Conservation (phyloP, 2,329 filamentous ascomycete genomes). For the Bipolaris bicolor region DNA sequence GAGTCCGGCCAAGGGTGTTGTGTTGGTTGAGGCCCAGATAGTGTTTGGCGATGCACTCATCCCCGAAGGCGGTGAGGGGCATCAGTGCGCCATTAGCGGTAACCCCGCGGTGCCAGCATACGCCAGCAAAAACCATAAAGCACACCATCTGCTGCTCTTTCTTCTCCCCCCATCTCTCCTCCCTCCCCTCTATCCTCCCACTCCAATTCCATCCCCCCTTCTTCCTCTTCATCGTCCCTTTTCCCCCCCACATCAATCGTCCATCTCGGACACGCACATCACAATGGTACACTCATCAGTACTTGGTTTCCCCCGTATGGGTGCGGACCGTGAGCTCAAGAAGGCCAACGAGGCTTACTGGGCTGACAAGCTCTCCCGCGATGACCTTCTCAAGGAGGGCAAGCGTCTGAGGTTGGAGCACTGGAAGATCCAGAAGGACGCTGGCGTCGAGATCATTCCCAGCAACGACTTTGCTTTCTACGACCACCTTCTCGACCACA, state of each 20-base stretch:
- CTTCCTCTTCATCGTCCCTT: background rate
- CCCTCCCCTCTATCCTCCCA: conserved; percentile 5
- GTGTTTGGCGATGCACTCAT: background rate
- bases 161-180: conserved; percentile 3
- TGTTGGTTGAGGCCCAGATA: background rate
- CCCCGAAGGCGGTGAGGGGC: conserved; percentile 10
- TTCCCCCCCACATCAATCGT: conserved; percentile 14
- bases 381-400: conserved; percentile 89
- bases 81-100: conserved; percentile 5
- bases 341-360: conserved; percentile 99
- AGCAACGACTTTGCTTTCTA: conserved; percentile 99
- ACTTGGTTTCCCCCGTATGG: conserved; percentile 99
- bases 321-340: conserved; percentile 98
- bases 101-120: conserved; percentile 15
- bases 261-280: conserved; percentile 27
- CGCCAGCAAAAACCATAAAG: conserved; percentile 42
- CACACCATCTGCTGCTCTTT: conserved; percentile 41
- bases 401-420: conserved; percentile 96
- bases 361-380: conserved; percentile 91
- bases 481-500: conserved; percentile 96
- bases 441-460: conserved; percentile 95
- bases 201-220: background rate
- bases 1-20: background rate
- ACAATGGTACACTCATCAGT: conserved; percentile 68
- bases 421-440: conserved; percentile 99